These are phyloP conservation scores for Fimicolochytrium jonesii DNA, from an alignment of 192 early-diverging fungal species.

Conservation along the genomic window DNA sequence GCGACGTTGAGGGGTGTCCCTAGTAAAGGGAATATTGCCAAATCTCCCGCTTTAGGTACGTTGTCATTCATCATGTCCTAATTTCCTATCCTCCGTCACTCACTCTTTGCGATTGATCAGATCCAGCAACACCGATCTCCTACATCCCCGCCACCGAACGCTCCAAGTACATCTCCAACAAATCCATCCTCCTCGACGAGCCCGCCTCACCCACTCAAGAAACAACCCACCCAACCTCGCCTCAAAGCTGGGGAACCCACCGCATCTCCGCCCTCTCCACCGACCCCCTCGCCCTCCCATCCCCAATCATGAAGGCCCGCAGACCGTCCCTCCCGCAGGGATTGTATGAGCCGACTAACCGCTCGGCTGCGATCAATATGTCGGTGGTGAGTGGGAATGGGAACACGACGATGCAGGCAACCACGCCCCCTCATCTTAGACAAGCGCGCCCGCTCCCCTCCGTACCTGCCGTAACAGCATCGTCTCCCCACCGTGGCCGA, in stretches of 20 bases:
- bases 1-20: conserved; percentile 17
- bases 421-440: background rate
- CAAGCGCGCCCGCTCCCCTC: conserved; percentile 5
- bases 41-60: conserved; percentile 20
- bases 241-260: conserved; percentile 10
- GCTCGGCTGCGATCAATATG: background rate
- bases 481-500: background rate
- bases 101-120: background rate
- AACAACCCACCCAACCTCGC: conserved; percentile 9
- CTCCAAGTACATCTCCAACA: conserved; percentile 6
- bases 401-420: background rate
- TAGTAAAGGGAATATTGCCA: conserved; percentile 18
- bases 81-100: background rate
- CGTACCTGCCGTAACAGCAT: conserved; percentile 4
- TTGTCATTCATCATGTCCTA: background rate
- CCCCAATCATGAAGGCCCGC: conserved; percentile 12
- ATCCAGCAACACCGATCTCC: conserved; percentile 14
- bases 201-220: conserved; percentile 21
- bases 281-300: conserved; percentile 17
- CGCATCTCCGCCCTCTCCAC: background rate
- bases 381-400: background rate
- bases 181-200: conserved; percentile 2
- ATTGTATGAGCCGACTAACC: conserved; percentile 6
- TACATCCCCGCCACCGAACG: conserved; percentile 21
- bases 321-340: background rate